These are phyloP conservation scores for Irpex rosettiformis DNA, from an alignment of 1,284 basidiomycete genomes.

Conservation along the genomic window DNA sequence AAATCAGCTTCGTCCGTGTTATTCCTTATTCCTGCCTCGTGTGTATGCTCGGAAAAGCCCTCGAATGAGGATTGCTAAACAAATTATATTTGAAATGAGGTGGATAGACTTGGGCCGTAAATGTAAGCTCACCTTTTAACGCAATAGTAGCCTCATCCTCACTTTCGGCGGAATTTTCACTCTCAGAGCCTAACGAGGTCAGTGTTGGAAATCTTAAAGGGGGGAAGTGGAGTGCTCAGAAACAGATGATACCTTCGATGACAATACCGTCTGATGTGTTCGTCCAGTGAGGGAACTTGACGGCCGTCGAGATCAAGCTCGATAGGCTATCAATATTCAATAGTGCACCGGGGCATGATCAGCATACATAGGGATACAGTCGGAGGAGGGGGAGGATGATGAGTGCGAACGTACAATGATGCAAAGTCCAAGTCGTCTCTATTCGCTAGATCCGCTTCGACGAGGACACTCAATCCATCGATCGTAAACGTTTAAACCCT, in stretches of 20 bases:
- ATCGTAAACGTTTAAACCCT: not conserved
- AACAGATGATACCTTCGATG: not conserved
- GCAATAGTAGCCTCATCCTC: not conserved
- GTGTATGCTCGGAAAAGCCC: not conserved
- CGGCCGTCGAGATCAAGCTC: not conserved
- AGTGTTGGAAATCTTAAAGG: not conserved
- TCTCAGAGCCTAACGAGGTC: too few species aligned
- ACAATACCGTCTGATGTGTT: not conserved
- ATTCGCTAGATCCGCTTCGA: too few species aligned
- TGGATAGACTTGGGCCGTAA: too few species aligned
- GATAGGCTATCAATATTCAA: not conserved
- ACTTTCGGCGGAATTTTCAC: not conserved
- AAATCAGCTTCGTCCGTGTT: not conserved
- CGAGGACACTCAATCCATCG: not conserved
- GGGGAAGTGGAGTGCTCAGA: not conserved
- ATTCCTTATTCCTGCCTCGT: not conserved
- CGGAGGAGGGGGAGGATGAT: not conserved
- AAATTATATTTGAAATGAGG: too few species aligned
- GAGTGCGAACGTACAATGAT: not conserved
- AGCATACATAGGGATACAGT: too few species aligned
- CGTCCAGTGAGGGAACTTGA: not conserved
- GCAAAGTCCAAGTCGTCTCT: not conserved
- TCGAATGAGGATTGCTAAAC: not conserved
- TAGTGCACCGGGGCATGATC: not conserved
- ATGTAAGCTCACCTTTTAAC: too few species aligned